These are phyloP conservation scores for Lachancea fermentati DNA, from an alignment of 805 yeast genomes.

Conservation along the genomic window DNA sequence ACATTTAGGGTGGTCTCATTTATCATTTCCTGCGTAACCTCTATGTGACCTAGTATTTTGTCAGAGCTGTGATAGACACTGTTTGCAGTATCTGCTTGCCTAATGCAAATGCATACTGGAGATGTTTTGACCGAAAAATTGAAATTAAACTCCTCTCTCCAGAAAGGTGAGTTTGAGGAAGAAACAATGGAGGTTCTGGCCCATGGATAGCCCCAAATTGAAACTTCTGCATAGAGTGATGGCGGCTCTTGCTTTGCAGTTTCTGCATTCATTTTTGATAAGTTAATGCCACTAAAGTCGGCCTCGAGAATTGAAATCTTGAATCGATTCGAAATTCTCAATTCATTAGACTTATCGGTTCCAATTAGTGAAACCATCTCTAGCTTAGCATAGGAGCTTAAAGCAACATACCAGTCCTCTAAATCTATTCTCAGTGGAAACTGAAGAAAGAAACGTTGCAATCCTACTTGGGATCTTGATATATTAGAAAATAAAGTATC, in stretches of 20 bases:
- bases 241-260: conserved; percentile 8
- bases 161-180: conserved; percentile 53
- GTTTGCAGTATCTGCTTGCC: conserved; percentile 24
- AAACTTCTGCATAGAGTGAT: conserved; percentile 59
- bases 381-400: conserved; percentile 55
- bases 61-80: conserved; percentile 28
- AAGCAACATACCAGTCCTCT: conserved; percentile 72
- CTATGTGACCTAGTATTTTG: conserved; percentile 47
- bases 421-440: conserved; percentile 65
- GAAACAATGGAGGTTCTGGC: conserved; percentile 66
- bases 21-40: conserved; percentile 26
- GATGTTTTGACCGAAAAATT: conserved; percentile 50
- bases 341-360: conserved; percentile 30
- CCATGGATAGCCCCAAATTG: conserved; percentile 70
- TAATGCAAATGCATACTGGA: conserved; percentile 46
- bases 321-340: conserved; percentile 51
- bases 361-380: conserved; percentile 35
- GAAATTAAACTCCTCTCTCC: conserved; percentile 75
- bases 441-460: conserved; percentile 38
- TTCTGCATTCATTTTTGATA: conserved; percentile 3
- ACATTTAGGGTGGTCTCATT: conserved; percentile 18
- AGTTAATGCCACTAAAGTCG: conserved; percentile 35
- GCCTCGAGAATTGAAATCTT: conserved; percentile 63
- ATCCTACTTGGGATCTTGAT: conserved; percentile 27
- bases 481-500: conserved; percentile 8